A percentile compares a stretch with the other conserved stretches of the same genome.
phyloP scores from a whole-genome alignment of 1,139 yeast genomes.

The Schwanniomyces etchellsii region DNA sequence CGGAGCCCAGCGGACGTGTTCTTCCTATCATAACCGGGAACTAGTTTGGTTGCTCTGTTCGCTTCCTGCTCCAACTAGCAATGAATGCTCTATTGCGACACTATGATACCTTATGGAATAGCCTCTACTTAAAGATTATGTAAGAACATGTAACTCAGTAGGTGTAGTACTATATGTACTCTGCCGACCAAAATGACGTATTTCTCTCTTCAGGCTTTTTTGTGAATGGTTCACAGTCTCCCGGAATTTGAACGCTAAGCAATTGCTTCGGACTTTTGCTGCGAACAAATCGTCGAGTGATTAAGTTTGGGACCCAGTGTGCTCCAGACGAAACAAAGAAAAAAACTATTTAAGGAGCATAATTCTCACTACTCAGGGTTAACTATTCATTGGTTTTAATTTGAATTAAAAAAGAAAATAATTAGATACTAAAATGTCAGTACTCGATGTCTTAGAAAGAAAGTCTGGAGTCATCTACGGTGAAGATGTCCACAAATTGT shows the following conservation, averaged over 20 bases:
- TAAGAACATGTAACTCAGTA: too few species aligned
- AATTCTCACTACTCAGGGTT: neutral
- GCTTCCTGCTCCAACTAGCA: too few species aligned
- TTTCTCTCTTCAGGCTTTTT: too few species aligned
- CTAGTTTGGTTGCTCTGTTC: too few species aligned
- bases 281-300: slow-evolving; percentile 1
- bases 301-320: too few species aligned
- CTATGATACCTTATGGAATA: too few species aligned
- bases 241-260: slow-evolving; percentile 3
- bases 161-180: too few species aligned
- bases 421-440: slow-evolving; percentile 24
- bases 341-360: neutral
- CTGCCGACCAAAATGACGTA: too few species aligned
- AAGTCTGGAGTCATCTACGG: slow-evolving; percentile 99
- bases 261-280: slow-evolving; percentile 4
- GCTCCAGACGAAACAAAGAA: neutral
- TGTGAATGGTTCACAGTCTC: slow-evolving; percentile 7
- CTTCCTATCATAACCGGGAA: too few species aligned
- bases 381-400: neutral
- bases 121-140: too few species aligned
- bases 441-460: slow-evolving; percentile 67
- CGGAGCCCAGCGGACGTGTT: too few species aligned
- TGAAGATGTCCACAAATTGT: slow-evolving; percentile 89
- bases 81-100: too few species aligned
- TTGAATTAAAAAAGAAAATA: neutral